Evolutionary conservation across 139 green algal species (phyloP).

Genomic region (Micractinium conductrix): DNA sequence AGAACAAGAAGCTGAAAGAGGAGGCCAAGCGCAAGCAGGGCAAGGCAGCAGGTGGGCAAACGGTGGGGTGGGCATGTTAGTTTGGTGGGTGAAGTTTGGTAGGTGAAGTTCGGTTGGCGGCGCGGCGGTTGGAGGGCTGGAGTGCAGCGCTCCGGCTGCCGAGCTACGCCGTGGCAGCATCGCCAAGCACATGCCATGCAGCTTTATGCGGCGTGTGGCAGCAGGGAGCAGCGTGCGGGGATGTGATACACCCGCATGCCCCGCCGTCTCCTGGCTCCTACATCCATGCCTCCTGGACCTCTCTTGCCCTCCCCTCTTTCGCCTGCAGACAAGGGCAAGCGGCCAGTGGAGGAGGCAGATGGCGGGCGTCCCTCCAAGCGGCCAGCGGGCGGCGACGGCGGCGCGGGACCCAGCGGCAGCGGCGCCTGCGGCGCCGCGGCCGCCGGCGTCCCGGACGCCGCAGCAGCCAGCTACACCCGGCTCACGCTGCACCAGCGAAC

Average conservation of each 20-base stretch:
- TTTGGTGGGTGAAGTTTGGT: not conserved
- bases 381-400: conserved; percentile 1
- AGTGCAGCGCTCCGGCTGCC: too few relatives aligned
- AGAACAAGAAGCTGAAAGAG: conserved; percentile 41
- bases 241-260: too few relatives aligned
- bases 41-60: conserved; percentile 36
- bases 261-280: not conserved
- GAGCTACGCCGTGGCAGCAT: too few relatives aligned
- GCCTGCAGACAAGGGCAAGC: conserved; percentile 44
- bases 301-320: not conserved
- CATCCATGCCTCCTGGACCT: too few relatives aligned
- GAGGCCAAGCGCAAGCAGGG: conserved; percentile 39
- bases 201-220: too few relatives aligned
- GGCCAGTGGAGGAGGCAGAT: conserved; percentile 22
- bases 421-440: not conserved
- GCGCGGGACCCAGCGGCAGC: conserved; percentile 23
- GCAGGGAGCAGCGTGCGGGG: too few relatives aligned
- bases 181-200: too few relatives aligned
- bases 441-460: not conserved
- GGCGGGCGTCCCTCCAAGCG: conserved; percentile 13
- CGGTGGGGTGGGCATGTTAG: not conserved
- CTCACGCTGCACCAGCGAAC: conserved; percentile 42
- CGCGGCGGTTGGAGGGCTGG: too few relatives aligned
- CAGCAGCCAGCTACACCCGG: conserved; percentile 23
- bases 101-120: too few relatives aligned